phyloP scores from a whole-genome alignment of 352 stramenopile genomes.

The Phytophthora crassamura region DNA sequence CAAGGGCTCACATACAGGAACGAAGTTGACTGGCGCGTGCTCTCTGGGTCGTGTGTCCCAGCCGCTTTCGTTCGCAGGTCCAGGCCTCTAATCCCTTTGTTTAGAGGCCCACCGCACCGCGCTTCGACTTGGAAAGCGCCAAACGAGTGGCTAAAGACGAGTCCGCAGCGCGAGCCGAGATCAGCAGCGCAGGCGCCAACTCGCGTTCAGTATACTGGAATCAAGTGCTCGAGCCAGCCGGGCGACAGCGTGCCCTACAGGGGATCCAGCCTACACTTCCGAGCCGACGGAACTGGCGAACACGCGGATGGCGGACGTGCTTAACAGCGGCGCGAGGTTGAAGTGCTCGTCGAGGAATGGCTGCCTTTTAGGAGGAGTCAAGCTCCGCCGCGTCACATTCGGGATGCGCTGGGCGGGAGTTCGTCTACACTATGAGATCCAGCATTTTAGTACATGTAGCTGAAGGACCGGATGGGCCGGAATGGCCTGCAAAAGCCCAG shows the following conservation, averaged over 20 bases:
- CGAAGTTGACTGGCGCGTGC: constrained; percentile 14
- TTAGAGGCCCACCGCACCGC: constrained; percentile 22
- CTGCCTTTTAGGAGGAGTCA: constrained; percentile 10
- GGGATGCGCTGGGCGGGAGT: constrained; percentile 8
- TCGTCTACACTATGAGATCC: constrained; percentile 6
- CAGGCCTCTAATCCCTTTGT: constrained; percentile 23
- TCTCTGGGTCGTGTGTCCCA: constrained; percentile 15
- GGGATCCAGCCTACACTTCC: not conserved
- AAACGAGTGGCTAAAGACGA: constrained; percentile 17
- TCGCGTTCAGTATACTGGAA: constrained; percentile 11
- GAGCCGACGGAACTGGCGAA: not conserved
- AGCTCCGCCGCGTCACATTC: constrained; percentile 22
- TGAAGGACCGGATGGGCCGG: constrained; percentile 17
- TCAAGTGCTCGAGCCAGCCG: constrained; percentile 10
- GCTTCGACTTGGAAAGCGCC: constrained; percentile 22
- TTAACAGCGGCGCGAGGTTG: constrained; percentile 23
- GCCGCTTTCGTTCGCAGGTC: constrained; percentile 24
- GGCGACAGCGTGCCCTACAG: not conserved
- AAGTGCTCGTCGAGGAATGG: not conserved
- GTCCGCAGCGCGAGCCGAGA: constrained; percentile 1
- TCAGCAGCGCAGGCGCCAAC: not conserved
- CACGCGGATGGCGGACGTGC: not conserved
- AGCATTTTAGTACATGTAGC: constrained; percentile 4
- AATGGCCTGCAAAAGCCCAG: constrained; percentile 3
- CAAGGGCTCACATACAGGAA: constrained; percentile 21